Conservation (phyloP, 2,329 filamentous ascomycete genomes). For the Fusarium aywerte region DNA sequence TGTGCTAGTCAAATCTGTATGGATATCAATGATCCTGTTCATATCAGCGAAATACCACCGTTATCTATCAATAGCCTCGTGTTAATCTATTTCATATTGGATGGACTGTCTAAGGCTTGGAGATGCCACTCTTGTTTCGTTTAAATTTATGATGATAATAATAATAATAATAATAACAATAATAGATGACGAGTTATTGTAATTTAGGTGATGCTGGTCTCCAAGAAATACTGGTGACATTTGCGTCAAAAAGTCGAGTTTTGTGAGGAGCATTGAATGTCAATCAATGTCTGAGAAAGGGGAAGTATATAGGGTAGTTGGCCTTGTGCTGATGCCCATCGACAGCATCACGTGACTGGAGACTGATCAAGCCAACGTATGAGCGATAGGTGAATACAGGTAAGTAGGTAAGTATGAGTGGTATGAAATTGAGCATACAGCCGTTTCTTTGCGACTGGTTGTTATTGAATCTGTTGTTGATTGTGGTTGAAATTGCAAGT, state of each 20-base stretch:
- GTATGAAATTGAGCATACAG: not conserved
- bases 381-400: not conserved
- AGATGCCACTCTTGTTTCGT: not conserved
- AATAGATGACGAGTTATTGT: no score
- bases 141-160: not conserved
- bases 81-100: not conserved
- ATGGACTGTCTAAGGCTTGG: not conserved
- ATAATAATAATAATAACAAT: not conserved
- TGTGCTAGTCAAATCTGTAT: not conserved
- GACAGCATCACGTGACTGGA: not conserved
- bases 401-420: not conserved
- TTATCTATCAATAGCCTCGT: not conserved
- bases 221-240: not conserved
- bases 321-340: not conserved
- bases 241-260: not conserved
- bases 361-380: not conserved
- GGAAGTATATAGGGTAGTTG: not conserved
- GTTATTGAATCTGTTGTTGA: no score
- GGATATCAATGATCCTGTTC: no score
- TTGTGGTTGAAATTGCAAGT: no score
- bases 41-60: not conserved
- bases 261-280: not conserved
- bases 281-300: no score
- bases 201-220: not conserved
- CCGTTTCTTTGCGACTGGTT: no score